These are phyloP conservation scores for Teunomyces tritomae DNA, from an alignment of 805 yeast genomes.

Conservation along the genomic window DNA sequence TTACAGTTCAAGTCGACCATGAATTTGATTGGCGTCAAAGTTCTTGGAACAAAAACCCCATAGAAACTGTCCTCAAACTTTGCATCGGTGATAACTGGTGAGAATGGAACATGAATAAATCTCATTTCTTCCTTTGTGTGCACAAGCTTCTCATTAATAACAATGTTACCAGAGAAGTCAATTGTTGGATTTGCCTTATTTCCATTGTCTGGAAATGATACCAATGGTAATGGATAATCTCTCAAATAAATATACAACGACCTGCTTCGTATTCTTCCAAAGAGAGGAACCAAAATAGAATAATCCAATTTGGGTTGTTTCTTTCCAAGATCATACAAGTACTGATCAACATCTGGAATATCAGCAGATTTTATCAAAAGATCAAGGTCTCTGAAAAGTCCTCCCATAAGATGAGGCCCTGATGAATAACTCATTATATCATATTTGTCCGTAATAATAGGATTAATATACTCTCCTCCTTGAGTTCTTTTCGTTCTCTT, in stretches of 20 bases:
- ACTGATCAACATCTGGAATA: constrained; percentile 35
- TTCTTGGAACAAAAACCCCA: constrained; percentile 57
- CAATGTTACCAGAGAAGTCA: constrained; percentile 43
- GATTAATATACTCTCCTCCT: constrained; percentile 34
- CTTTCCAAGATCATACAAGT: constrained; percentile 35
- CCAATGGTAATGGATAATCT: constrained; percentile 58
- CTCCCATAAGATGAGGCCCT: constrained; percentile 34
- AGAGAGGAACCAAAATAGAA: constrained; percentile 54
- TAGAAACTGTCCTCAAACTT: constrained; percentile 47
- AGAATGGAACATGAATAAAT: constrained; percentile 55
- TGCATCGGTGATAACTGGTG: constrained; percentile 46
- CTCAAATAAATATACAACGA: constrained; percentile 44
- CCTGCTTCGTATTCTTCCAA: constrained; percentile 42
- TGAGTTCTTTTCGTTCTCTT: constrained; percentile 25
- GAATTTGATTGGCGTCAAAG: constrained; percentile 61
- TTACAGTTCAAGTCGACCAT: constrained; percentile 48
- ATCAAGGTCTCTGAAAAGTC: constrained; percentile 29
- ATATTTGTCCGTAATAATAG: constrained; percentile 29
- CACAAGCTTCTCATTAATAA: constrained; percentile 56
- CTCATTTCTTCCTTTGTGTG: constrained; percentile 44
- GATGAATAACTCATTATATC: constrained; percentile 32
- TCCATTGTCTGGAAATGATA: constrained; percentile 44
- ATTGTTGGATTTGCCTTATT: constrained; percentile 25
- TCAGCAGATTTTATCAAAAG: constrained; percentile 25
- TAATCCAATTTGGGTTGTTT: constrained; percentile 55